Percentiles rank a stretch among this genome's conserved stretches.
These are phyloP conservation scores for Mortierella sp. DNA, from an alignment of 371 early-diverging fungal genomes.

Conservation along the genomic window DNA sequence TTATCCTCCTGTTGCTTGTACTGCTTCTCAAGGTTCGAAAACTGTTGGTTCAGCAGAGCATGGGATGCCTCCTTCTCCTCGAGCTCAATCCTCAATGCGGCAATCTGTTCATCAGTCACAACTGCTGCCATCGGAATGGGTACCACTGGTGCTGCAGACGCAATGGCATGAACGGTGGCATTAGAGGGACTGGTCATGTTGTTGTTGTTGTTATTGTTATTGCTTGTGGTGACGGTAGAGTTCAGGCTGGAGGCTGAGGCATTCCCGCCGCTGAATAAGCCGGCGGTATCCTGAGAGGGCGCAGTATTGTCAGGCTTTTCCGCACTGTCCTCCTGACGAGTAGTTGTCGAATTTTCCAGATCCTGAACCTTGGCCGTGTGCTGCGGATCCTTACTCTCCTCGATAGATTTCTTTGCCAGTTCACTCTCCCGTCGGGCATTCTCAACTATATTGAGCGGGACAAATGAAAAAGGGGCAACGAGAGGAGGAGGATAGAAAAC, in stretches of 20 bases:
- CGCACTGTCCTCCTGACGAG: slow-evolving; percentile 1
- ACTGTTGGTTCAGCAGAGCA: slow-evolving; percentile 40
- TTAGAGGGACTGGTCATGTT: not conserved
- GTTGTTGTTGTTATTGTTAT: not conserved
- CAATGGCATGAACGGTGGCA: not conserved
- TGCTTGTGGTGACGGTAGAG: not conserved
- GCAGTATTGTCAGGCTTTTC: not conserved
- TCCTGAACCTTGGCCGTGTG: slow-evolving; percentile 13
- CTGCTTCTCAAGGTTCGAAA: slow-evolving; percentile 52
- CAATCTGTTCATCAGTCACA: slow-evolving; percentile 41
- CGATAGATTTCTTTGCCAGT: slow-evolving; percentile 26
- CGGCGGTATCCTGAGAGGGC: not conserved
- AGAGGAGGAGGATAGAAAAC: not conserved
- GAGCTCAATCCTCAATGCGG: slow-evolving; percentile 35
- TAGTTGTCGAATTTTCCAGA: not conserved
- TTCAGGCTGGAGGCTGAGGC: not conserved
- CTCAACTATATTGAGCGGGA: slow-evolving; percentile 20
- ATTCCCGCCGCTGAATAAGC: not conserved
- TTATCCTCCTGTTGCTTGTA: slow-evolving; percentile 55
- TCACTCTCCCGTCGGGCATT: slow-evolving; percentile 42
- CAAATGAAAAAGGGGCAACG: not conserved
- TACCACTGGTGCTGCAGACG: slow-evolving; percentile 3
- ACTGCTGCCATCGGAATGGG: not conserved
- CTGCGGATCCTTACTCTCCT: slow-evolving; percentile 25
- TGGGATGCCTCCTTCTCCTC: slow-evolving; percentile 52